Conservation (phyloP, 495 filamentous ascomycete species). For the Bacidia rubella region DNA sequence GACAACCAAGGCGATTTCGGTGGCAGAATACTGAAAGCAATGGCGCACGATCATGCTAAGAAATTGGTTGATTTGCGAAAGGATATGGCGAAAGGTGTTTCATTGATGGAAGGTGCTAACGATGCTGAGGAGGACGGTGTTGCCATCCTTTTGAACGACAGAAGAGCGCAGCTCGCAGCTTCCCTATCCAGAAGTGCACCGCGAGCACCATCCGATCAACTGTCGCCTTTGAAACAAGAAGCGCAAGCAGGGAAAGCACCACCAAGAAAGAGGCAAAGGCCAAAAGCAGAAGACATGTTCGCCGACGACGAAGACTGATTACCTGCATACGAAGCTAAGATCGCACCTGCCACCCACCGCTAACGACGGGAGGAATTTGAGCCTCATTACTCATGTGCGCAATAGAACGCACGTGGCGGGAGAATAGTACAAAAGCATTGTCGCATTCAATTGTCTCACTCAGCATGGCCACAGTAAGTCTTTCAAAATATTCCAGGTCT, state of each 20-base stretch:
- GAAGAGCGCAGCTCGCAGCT: slow-evolving; percentile 14
- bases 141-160: slow-evolving; percentile 12
- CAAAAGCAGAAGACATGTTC: slow-evolving; percentile 92
- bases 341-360: no score
- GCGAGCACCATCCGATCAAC: slow-evolving; percentile 18
- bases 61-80: slow-evolving; percentile 24
- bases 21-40: slow-evolving; percentile 24
- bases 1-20: slow-evolving; percentile 13
- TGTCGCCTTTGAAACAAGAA: slow-evolving; percentile 20
- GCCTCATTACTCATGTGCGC: no score
- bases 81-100: neutral
- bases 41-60: neutral
- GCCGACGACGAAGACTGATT: slow-evolving; percentile 45
- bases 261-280: slow-evolving; percentile 41
- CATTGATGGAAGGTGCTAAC: slow-evolving; percentile 24
- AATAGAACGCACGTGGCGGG: no score
- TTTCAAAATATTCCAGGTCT: no score
- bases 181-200: slow-evolving; percentile 17
- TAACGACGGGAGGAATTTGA: no score
- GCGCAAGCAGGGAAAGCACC: slow-evolving; percentile 9
- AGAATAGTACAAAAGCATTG: no score
- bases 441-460: no score
- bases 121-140: neutral
- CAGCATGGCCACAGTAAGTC: no score
- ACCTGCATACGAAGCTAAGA: no score